Evolutionary conservation across 805 yeast genomes (phyloP).

Genomic region (Ogataea polymorpha): DNA sequence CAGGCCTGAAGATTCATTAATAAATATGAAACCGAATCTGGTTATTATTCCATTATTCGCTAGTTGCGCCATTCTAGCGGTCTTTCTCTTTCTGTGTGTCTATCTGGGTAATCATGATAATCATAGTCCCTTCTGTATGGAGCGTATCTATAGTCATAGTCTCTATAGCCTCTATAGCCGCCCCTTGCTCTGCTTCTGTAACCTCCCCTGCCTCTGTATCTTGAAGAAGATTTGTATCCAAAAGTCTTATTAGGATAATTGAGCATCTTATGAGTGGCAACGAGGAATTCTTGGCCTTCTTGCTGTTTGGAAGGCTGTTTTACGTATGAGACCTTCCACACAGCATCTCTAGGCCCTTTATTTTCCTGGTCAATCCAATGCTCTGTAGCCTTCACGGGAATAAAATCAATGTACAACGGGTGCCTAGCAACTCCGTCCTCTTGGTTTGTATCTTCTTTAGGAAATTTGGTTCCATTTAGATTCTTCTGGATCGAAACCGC

Average conservation of each 20-base stretch:
- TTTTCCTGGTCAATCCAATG: constrained; percentile 47
- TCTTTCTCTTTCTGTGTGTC: constrained; percentile 5
- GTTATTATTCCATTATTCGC: background rate
- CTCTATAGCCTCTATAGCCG: constrained; percentile 6
- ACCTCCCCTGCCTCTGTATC: constrained; percentile 13
- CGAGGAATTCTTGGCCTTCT: constrained; percentile 26
- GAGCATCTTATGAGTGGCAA: constrained; percentile 32
- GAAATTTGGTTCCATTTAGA: constrained; percentile 37
- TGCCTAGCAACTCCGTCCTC: constrained; percentile 19
- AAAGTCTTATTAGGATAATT: constrained; percentile 33
- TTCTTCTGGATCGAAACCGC: constrained; percentile 35
- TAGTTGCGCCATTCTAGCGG: constrained; percentile 24
- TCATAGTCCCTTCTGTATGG: constrained; percentile 7
- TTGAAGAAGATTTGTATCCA: constrained; percentile 33
- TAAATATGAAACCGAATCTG: background rate
- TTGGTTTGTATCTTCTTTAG: constrained; percentile 22
- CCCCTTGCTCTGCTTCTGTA: constrained; percentile 1
- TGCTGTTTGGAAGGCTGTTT: constrained; percentile 32
- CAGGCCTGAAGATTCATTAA: constrained; percentile 16
- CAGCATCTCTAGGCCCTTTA: constrained; percentile 41
- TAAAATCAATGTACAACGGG: constrained; percentile 39
- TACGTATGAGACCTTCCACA: constrained; percentile 42
- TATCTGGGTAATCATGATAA: constrained; percentile 10
- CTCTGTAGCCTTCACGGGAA: constrained; percentile 44
- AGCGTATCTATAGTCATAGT: constrained; percentile 6